Evolutionary conservation across 345 rosid genomes (phyloP), one percentile per base, ranked within the genome.

Genomic region (Citrus glauca): DNA sequence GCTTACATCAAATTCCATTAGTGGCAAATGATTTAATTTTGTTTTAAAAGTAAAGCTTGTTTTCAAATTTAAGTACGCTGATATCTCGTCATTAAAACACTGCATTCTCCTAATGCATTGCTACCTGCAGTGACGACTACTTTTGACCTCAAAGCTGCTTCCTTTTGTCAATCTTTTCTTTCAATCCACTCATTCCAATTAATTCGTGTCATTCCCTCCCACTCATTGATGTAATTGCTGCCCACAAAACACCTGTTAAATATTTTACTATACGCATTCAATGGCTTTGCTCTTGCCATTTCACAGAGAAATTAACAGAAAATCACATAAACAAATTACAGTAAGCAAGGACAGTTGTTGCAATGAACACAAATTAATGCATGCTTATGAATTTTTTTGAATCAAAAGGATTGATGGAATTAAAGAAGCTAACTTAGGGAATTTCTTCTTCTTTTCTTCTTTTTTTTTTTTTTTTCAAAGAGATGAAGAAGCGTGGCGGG

Each of bases 101-200:
- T 67, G 57, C 20, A 17, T 5, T 16, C 7, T 53, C 57, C 59
- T n/a, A 66, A 38, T 40, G 28, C 37, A 73, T 16, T 60, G 55
- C 33, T 30, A 73, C 57, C 68, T 19, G 8, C 62, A 73, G n/a
- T 60, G 76, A 59, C 17, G 69, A 40, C 40, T 42, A 27, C 77
- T 61, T 74, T 61, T 40, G 19, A 73, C 37, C 76, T 60, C 76
- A 1, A 45, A 45, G 20, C 40, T 25, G 66, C 67, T 60, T 59
- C 76, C 24, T 22, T 73, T 75, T 28, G 19, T 42, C 70, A 30
- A 63, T 74, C 78, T 74, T 74, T 74, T 32, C 78, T 75, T 75
- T 35, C 25, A 75, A 75, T 48, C 48, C 62, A 65, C 78, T 75
- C 78, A n/a, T 75, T 32, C 64, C 13, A 14, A 48, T 30, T 22